Evolutionary conservation across 2,329 filamentous ascomycete genomes (phyloP).

Genomic region (Colletotrichum neosansevieriae): DNA sequence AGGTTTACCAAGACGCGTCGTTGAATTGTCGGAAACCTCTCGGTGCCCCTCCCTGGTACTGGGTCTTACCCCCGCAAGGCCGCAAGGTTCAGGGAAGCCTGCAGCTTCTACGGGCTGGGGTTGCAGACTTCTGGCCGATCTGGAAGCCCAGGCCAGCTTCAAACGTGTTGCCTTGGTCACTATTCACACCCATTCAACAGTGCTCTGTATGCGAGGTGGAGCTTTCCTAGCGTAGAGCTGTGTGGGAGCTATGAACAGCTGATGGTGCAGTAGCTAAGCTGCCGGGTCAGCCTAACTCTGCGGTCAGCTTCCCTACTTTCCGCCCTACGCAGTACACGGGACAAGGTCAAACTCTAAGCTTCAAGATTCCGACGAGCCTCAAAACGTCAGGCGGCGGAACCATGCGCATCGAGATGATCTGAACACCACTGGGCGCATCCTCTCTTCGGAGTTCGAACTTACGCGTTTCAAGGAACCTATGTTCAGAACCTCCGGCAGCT

Average conservation of each 20-base stretch:
- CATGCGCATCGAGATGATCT: background rate
- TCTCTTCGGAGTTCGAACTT: background rate
- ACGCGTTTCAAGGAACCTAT: background rate
- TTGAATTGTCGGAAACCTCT: conserved; percentile 22
- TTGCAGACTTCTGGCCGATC: conserved; percentile 27
- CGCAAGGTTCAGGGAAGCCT: conserved; percentile 22
- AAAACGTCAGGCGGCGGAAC: background rate
- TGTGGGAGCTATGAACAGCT: conserved; percentile 26
- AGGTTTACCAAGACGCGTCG: conserved; percentile 17
- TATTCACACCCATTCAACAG: conserved; percentile 10
- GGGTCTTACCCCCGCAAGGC: conserved; percentile 28
- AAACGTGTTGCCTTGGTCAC: conserved; percentile 8
- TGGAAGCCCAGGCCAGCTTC: conserved; percentile 19
- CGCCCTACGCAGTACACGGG: background rate
- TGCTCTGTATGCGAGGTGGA: background rate
- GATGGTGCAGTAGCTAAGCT: conserved; percentile 9
- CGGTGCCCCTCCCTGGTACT: conserved; percentile 16
- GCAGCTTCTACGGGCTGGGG: conserved; percentile 26
- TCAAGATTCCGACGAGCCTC: conserved; percentile 10
- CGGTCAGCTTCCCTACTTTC: conserved; percentile 13
- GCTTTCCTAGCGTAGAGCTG: conserved; percentile 18
- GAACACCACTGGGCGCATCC: background rate
- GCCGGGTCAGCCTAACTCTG: background rate
- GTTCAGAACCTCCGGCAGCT: background rate
- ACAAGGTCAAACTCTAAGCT: conserved; percentile 1